A percentile compares a stretch with the other conserved stretches of the same genome.
These are phyloP conservation scores for Phytophthora cryptogea DNA, from an alignment of 352 stramenopile species.

Conservation along the genomic window DNA sequence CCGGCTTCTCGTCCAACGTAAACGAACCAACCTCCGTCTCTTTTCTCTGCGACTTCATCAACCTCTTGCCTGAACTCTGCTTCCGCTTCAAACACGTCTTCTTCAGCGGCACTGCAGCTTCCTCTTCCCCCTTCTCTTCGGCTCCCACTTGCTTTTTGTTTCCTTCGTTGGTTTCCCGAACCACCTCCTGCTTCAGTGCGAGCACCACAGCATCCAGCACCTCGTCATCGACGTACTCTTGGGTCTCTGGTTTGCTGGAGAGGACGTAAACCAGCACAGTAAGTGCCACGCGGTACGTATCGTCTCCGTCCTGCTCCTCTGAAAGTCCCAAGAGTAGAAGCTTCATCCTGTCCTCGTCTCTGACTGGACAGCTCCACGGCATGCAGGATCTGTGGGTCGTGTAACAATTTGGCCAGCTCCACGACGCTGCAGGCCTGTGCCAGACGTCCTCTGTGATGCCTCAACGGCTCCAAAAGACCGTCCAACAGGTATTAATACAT, in stretches of 20 bases:
- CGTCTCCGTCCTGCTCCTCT: not conserved
- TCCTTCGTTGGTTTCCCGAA: not conserved
- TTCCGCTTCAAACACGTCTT: conserved; percentile 68
- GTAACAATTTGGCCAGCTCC: conserved; percentile 44
- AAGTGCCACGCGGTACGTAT: conserved; percentile 27
- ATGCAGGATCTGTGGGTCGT: conserved; percentile 36
- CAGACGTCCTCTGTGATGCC: conserved; percentile 4
- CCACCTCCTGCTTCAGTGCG: conserved; percentile 27
- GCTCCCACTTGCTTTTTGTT: not conserved
- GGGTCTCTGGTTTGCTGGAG: conserved; percentile 30
- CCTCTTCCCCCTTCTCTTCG: conserved; percentile 36
- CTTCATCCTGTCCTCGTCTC: conserved; percentile 31
- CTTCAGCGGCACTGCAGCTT: conserved; percentile 14
- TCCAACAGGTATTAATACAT: conserved; percentile 70
- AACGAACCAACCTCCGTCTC: not conserved
- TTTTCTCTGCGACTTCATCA: not conserved
- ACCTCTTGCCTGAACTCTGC: conserved; percentile 1
- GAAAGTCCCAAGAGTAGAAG: conserved; percentile 34
- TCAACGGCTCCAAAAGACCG: conserved; percentile 36
- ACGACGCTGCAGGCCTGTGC: conserved; percentile 39
- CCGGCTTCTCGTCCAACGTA: not conserved
- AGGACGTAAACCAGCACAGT: conserved; percentile 49
- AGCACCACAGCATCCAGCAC: conserved; percentile 41
- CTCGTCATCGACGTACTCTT: conserved; percentile 42
- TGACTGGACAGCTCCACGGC: conserved; percentile 38